Percentiles rank a stretch among this genome's conserved stretches.
Evolutionary conservation across 2,329 filamentous ascomycete genomes (phyloP).

Genomic region (Trichoderma pleuroti): DNA sequence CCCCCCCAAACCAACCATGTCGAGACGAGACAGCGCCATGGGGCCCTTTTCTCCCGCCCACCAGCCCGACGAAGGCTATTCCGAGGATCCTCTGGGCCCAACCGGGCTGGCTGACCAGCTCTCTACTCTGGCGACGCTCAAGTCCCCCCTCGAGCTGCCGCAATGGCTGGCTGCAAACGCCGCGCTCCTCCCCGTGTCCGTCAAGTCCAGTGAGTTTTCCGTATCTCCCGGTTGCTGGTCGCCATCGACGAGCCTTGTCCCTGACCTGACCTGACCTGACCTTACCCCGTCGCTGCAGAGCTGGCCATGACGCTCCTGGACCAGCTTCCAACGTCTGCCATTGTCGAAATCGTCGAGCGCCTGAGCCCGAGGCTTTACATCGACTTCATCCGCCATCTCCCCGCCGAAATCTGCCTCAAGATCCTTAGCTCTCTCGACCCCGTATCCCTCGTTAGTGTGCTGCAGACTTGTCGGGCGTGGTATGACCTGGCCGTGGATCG

Average conservation of each 20-base stretch:
- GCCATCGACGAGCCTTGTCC: not conserved
- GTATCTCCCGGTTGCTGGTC: not conserved
- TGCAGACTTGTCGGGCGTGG: slow-evolving; percentile 78
- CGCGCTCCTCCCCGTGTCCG: slow-evolving; percentile 45
- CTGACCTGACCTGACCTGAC: not conserved
- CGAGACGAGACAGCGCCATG: slow-evolving; percentile 26
- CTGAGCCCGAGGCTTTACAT: slow-evolving; percentile 84
- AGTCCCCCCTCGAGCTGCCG: slow-evolving; percentile 44
- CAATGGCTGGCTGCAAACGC: slow-evolving; percentile 50
- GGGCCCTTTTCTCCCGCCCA: slow-evolving; percentile 19
- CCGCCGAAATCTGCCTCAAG: slow-evolving; percentile 85
- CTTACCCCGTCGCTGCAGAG: slow-evolving; percentile 47
- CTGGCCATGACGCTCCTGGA: slow-evolving; percentile 75
- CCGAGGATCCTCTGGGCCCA: slow-evolving; percentile 64
- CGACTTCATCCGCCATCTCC: slow-evolving; percentile 82
- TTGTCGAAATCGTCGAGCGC: slow-evolving; percentile 75
- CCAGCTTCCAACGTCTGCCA: slow-evolving; percentile 73
- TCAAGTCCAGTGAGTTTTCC: slow-evolving; percentile 47
- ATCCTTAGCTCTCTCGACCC: slow-evolving; percentile 85
- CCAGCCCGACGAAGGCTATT: slow-evolving; percentile 81
- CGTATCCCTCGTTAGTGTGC: slow-evolving; percentile 72
- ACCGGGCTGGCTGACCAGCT: slow-evolving; percentile 30
- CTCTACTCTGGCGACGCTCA: slow-evolving; percentile 35
- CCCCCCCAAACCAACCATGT: slow-evolving; percentile 27
- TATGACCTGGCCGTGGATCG: slow-evolving; percentile 76